These are phyloP conservation scores for Nelumbo lutea DNA, from an alignment of 164 flowering plant genomes.

Conservation along the genomic window DNA sequence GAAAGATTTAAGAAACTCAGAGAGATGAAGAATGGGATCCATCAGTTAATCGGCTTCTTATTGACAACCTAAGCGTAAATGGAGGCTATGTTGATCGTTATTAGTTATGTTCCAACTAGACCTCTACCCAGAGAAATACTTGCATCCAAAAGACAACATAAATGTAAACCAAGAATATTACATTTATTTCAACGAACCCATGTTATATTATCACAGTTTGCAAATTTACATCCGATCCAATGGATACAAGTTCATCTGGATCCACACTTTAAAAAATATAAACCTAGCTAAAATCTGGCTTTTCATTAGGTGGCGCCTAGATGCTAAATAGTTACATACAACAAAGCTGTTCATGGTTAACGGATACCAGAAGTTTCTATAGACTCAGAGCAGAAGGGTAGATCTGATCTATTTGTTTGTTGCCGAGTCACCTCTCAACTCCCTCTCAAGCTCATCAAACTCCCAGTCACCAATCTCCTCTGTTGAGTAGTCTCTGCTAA, in stretches of 20 bases:
- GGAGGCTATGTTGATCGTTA: too few relatives aligned
- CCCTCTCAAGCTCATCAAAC: slow-evolving; percentile 91
- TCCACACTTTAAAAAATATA: slow-evolving; percentile 4
- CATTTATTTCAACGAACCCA: neutral
- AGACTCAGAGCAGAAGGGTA: neutral
- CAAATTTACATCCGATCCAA: slow-evolving; percentile 10
- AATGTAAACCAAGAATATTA: neutral
- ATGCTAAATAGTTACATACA: slow-evolving; percentile 5
- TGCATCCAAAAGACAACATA: neutral
- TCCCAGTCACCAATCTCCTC: slow-evolving; percentile 94
- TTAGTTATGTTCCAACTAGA: too few relatives aligned
- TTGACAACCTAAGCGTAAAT: too few relatives aligned
- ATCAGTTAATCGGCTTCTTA: too few relatives aligned
- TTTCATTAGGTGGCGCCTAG: neutral
- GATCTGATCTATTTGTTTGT: slow-evolving; percentile 29
- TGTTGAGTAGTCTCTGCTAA: slow-evolving; percentile 52
- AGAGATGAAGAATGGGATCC: too few relatives aligned
- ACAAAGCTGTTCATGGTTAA: neutral
- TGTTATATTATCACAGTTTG: neutral
- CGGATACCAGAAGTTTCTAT: neutral
- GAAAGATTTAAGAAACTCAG: too few relatives aligned
- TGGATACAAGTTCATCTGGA: neutral
- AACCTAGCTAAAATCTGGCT: slow-evolving; percentile 14
- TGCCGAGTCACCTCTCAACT: slow-evolving; percentile 44
- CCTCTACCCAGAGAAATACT: too few relatives aligned